A percentile compares a stretch with the other conserved stretches of the same genome.
Evolutionary conservation across 1,284 basidiomycete species (phyloP).

Genomic region (Puccinia polysora): DNA sequence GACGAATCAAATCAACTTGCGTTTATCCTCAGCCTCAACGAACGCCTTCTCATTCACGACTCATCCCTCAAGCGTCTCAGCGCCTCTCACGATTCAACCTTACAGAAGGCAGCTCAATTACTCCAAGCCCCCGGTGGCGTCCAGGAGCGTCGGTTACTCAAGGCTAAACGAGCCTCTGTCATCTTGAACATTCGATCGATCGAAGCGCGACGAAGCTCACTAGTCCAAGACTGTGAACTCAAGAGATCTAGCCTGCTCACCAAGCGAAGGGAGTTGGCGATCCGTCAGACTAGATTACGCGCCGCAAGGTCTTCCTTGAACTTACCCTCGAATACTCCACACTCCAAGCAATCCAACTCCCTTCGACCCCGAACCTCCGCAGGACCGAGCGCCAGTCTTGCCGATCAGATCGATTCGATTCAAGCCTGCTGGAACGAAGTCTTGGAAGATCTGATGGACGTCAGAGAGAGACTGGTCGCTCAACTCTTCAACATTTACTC

Average conservation of each 20-base stretch:
- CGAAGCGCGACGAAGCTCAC: slow-evolving; percentile 9
- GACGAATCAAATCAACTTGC: not conserved
- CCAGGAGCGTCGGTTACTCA: slow-evolving; percentile 16
- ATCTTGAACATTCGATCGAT: not conserved
- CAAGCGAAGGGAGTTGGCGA: slow-evolving; percentile 8
- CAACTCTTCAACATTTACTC: slow-evolving; percentile 30
- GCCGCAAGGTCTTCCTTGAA: slow-evolving; percentile 1
- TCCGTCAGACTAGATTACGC: not conserved
- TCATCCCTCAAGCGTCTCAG: slow-evolving; percentile 29
- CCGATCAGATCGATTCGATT: not conserved
- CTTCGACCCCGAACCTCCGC: not conserved
- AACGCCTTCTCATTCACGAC: slow-evolving; percentile 33
- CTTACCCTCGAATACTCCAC: not conserved
- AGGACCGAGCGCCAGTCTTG: not conserved
- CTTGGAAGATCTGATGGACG: not conserved
- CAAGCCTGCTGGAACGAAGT: slow-evolving; percentile 22
- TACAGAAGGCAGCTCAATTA: slow-evolving; percentile 13
- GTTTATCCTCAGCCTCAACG: slow-evolving; percentile 16
- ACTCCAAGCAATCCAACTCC: not conserved
- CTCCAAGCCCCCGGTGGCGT: slow-evolving; percentile 32
- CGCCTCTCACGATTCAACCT: slow-evolving; percentile 15
- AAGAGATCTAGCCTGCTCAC: not conserved
- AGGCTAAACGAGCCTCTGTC: slow-evolving; percentile 16
- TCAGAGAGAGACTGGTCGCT: slow-evolving; percentile 26
- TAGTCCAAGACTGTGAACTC: not conserved